These are phyloP conservation scores for Syzygium jambos DNA, from an alignment of 345 rosid genomes.

Conservation along the genomic window DNA sequence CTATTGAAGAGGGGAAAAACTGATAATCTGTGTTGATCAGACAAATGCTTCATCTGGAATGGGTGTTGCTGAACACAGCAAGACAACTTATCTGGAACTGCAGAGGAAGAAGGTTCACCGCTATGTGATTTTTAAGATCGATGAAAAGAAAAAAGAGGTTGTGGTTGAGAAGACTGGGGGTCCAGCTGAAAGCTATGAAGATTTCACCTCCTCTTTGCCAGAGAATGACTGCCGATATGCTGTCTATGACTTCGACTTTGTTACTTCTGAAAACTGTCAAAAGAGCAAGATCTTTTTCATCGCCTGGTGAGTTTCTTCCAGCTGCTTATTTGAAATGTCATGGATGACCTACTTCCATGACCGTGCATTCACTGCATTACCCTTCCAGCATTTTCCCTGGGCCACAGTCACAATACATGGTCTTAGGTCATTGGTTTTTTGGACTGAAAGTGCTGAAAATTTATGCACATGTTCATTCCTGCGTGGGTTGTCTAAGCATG, in stretches of 20 bases:
- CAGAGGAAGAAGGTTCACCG: slow-evolving; percentile 44
- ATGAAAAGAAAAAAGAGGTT: slow-evolving; percentile 50
- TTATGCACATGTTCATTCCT: not conserved
- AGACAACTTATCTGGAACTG: slow-evolving; percentile 48
- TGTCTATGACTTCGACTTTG: slow-evolving; percentile 53
- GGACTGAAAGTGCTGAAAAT: not conserved
- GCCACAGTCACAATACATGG: not conserved
- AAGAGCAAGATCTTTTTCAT: slow-evolving; percentile 62
- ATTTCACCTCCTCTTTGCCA: slow-evolving; percentile 45
- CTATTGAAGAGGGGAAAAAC: not conserved
- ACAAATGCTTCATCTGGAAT: slow-evolving; percentile 75
- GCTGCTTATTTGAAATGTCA: not conserved
- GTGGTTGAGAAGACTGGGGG: slow-evolving; percentile 52
- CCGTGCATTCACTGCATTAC: not conserved
- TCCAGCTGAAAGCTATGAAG: slow-evolving; percentile 48
- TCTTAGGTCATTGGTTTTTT: not conserved
- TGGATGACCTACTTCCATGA: not conserved
- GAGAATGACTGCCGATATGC: slow-evolving; percentile 65
- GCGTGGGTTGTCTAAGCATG: not conserved
- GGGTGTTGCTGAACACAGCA: slow-evolving; percentile 68
- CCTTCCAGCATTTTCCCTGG: not conserved
- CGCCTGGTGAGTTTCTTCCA: slow-evolving; percentile 33
- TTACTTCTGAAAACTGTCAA: slow-evolving; percentile 52
- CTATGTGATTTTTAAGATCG: slow-evolving; percentile 48
- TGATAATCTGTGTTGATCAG: slow-evolving; percentile 19